These are phyloP conservation scores for Amphibolis antarctica DNA, from an alignment of 106 monocot species.

Conservation along the genomic window DNA sequence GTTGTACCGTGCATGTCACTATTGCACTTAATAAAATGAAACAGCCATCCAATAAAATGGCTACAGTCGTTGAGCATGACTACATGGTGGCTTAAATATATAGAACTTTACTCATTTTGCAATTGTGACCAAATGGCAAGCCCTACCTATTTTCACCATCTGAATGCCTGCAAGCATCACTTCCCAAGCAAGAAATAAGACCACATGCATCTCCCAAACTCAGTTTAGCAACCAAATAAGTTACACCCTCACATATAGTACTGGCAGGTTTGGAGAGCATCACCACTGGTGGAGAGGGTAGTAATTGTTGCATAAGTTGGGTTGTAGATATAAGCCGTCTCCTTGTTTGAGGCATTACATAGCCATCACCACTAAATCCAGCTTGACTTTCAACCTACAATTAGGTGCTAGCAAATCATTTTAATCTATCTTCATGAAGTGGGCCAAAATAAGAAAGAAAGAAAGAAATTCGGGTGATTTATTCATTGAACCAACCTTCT, in stretches of 20 bases:
- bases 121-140: neutral
- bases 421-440: neutral
- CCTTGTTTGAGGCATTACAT: constrained; percentile 16
- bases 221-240: constrained; percentile 29
- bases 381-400: constrained; percentile 57
- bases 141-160: constrained; percentile 36
- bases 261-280: constrained; percentile 39
- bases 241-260: constrained; percentile 40
- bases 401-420: neutral
- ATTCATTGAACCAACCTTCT: constrained; percentile 48
- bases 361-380: constrained; percentile 37
- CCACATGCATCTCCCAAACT: constrained; percentile 39
- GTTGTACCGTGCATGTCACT: neutral
- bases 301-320: constrained; percentile 61
- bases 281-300: constrained; percentile 53
- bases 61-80: neutral
- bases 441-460: neutral
- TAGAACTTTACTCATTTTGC: neutral
- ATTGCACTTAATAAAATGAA: neutral
- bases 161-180: constrained; percentile 9
- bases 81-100: neutral
- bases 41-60: neutral
- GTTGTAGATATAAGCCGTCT: constrained; percentile 75
- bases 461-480: neutral
- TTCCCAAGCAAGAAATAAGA: constrained; percentile 15